Conservation (phyloP, 1,139 yeast genomes). For the Candida freyschussii region DNA sequence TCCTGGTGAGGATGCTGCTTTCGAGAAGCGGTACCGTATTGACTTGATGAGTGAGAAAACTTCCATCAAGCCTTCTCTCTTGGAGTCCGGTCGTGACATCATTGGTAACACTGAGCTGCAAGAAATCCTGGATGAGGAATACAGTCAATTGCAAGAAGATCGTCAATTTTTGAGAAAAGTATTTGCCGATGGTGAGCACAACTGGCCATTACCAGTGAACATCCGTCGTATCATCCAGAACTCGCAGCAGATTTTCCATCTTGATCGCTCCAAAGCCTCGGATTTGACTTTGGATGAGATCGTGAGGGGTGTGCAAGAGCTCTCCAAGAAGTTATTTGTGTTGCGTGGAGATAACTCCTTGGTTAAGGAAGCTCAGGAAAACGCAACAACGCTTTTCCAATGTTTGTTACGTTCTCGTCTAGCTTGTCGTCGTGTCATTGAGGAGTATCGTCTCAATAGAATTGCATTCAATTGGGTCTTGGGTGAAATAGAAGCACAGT, state of each 20-base stretch:
- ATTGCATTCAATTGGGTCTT: slow-evolving; percentile 94
- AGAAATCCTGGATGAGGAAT: slow-evolving; percentile 77
- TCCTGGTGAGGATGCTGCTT: slow-evolving; percentile 83
- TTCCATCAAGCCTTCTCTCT: slow-evolving; percentile 61
- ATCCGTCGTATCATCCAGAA: slow-evolving; percentile 95
- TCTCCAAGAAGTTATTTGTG: slow-evolving; percentile 65
- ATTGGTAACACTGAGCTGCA: slow-evolving; percentile 87
- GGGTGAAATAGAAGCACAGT: slow-evolving; percentile 91
- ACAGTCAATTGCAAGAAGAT: slow-evolving; percentile 67
- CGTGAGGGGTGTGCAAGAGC: slow-evolving; percentile 63
- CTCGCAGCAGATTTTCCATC: slow-evolving; percentile 94
- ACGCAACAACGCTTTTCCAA: slow-evolving; percentile 88
- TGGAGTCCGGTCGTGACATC: slow-evolving; percentile 89
- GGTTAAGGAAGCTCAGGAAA: slow-evolving; percentile 80
- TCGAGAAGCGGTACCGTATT: slow-evolving; percentile 79
- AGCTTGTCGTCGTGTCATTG: slow-evolving; percentile 85
- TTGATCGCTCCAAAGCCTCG: slow-evolving; percentile 85
- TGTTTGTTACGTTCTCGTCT: slow-evolving; percentile 89
- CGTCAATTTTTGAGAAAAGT: slow-evolving; percentile 78
- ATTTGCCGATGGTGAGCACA: slow-evolving; percentile 89
- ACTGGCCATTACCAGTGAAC: slow-evolving; percentile 97
- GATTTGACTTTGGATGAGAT: slow-evolving; percentile 84
- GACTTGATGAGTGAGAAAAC: slow-evolving; percentile 73
- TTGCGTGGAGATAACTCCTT: slow-evolving; percentile 79
- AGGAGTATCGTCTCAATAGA: slow-evolving; percentile 80